Base-by-base conservation (phyloP, 495 filamentous ascomycete species). In the Tuber melanosporum region DNA sequence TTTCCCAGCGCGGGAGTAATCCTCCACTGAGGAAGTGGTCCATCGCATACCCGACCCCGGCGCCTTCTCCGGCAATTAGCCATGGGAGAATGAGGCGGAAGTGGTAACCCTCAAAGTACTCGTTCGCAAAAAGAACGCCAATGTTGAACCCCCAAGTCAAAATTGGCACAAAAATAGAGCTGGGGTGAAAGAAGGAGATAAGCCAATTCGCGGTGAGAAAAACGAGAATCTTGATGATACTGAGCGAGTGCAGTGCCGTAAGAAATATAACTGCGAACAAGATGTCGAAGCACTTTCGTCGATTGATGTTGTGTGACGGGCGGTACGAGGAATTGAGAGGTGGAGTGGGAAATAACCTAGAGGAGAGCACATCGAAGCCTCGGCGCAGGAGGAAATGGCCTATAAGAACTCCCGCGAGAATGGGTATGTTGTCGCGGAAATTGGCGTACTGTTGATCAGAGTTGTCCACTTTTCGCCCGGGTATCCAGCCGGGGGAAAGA, bases 111-210 rank as follows among this genome's bases (percentile, higher is more conserved):
- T 86, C 84, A 74, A 86, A 90, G 17, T 98, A 83, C 83, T 99
- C 96, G 83, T 98, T 99, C 70, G 91, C 91, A 81, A 99, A 98
- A 71, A 99, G 84, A 6, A 90, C 91, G 73, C 85, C 87, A 77
- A 98, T 89, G 83, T 97, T 97, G 87, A 97, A 98, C n/a, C 88
- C 84, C 95, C 96, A 99, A 4, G 94, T 97, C n/a, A 87, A 62
- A 46, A 83, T 82, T 8, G 82, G 82, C 49, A 80, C 80, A 45
- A 70, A 74, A 47, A 83, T 78, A 32, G 82, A 82, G 8, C 79
- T 82, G 26, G 82, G 82, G 70, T 82, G 77, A 74, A 81, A 82
- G 69, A 75, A 82, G 4, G 82, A 83, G 49, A 98, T 88, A 75
- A 87, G 87, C 85, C 91, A 97, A 83, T 99, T 99, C 77, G 91